Conservation (phyloP, 2,329 filamentous ascomycete genomes). For the Calonectria fujianensis region DNA sequence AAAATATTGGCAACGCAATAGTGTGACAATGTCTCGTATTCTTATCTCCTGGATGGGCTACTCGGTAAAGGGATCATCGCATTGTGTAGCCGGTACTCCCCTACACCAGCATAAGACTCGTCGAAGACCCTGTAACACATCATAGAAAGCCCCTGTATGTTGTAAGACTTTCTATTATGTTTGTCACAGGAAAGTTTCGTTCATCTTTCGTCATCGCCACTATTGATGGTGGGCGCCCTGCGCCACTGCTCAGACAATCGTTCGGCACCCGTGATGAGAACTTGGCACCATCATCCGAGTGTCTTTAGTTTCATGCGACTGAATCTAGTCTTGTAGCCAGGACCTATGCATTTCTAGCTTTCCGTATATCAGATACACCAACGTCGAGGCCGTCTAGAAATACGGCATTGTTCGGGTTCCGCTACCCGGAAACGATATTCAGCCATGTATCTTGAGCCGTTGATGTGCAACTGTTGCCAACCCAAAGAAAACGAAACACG, state of each 20-base stretch:
- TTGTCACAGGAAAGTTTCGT: neutral
- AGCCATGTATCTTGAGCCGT: neutral
- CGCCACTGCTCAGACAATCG: neutral
- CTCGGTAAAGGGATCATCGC: neutral
- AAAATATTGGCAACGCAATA: too few species aligned
- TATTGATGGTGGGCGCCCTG: neutral
- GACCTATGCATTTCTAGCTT: neutral
- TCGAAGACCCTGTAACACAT: neutral
- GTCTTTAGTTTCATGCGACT: neutral
- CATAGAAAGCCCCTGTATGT: too few species aligned
- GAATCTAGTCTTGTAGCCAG: too few species aligned
- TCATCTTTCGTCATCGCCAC: neutral
- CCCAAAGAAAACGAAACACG: too few species aligned
- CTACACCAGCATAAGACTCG: neutral
- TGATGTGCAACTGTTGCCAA: neutral
- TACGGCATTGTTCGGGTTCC: neutral
- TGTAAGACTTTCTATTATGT: neutral
- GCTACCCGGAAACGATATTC: neutral
- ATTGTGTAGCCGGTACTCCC: neutral
- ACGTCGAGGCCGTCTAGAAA: neutral
- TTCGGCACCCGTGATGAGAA: constrained; percentile 3
- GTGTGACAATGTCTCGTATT: constrained; percentile 3
- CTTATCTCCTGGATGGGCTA: neutral
- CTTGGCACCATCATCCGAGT: neutral
- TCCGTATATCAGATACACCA: neutral